These are phyloP conservation scores for Trichoderma sp. DNA, from an alignment of 2,329 filamentous ascomycete genomes.

Conservation along the genomic window DNA sequence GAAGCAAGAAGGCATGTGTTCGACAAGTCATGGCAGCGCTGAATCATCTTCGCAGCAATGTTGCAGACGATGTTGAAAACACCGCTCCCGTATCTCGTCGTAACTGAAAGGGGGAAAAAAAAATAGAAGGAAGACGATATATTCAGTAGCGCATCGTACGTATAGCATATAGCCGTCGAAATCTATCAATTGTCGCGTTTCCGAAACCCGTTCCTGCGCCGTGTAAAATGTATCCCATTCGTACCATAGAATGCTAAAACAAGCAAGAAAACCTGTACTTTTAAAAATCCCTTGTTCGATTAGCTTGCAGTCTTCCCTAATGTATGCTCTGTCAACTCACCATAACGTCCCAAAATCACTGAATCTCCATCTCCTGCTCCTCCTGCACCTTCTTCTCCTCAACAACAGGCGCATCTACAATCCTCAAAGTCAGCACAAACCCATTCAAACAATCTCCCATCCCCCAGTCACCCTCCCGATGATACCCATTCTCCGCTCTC, in stretches of 20 bases:
- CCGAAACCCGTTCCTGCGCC: conserved; percentile 10
- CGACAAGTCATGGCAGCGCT: no score
- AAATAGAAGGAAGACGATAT: not conserved
- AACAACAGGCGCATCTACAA: conserved; percentile 31
- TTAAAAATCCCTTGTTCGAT: not conserved
- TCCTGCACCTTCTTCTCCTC: conserved; percentile 28
- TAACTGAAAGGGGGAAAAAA: not conserved
- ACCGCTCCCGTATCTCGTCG: not conserved
- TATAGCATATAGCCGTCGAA: not conserved
- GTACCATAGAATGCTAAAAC: conserved; percentile 22
- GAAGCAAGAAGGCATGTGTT: not conserved
- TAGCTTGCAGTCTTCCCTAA: not conserved
- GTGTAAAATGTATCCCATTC: conserved; percentile 20
- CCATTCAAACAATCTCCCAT: not conserved
- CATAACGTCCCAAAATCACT: conserved; percentile 25
- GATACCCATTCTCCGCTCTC: not conserved
- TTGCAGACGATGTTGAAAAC: not conserved
- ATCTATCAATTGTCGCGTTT: conserved; percentile 4
- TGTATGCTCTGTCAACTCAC: not conserved
- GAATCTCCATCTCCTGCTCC: conserved; percentile 32
- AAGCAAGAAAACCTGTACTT: not conserved
- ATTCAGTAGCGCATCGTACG: not conserved
- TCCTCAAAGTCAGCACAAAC: not conserved
- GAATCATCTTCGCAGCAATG: no score
- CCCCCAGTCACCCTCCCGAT: no score